These are phyloP conservation scores for Dactylellina parvicollis DNA, from an alignment of 2,329 filamentous ascomycete genomes.

Conservation along the genomic window DNA sequence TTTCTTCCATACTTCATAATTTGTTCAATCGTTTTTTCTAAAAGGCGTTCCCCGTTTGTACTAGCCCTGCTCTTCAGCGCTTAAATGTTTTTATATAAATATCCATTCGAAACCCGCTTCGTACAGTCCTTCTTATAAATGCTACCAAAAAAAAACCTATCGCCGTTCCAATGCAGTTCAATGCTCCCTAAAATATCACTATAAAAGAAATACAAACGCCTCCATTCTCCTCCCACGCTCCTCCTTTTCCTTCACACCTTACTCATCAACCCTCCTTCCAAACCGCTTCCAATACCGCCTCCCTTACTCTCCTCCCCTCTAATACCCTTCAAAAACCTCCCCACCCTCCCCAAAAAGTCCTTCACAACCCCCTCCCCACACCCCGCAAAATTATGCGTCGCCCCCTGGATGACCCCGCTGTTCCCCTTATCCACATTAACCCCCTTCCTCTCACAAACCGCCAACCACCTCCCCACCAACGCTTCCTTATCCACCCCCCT, in stretches of 20 bases:
- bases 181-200: neutral
- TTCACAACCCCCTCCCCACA: slow-evolving; percentile 64
- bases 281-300: neutral
- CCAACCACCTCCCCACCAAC: slow-evolving; percentile 70
- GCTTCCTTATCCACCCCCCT: slow-evolving; percentile 67
- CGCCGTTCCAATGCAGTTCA: neutral
- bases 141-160: neutral
- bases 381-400: slow-evolving; percentile 66
- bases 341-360: slow-evolving; percentile 66
- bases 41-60: slow-evolving; percentile 28
- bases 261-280: slow-evolving; percentile 30
- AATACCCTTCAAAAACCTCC: slow-evolving; percentile 63
- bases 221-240: neutral
- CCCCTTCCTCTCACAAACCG: slow-evolving; percentile 61
- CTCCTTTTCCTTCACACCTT: slow-evolving; percentile 4
- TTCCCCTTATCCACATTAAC: slow-evolving; percentile 65
- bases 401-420: slow-evolving; percentile 65
- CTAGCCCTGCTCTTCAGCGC: slow-evolving; percentile 7
- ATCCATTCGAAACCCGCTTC: neutral
- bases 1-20: slow-evolving; percentile 12
- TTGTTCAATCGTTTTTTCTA: neutral
- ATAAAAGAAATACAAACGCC: slow-evolving; percentile 11
- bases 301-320: neutral
- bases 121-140: neutral
- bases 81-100: neutral